Evolutionary conservation across 257 asterid genomes (phyloP).

Genomic region (Petrea volubilis): DNA sequence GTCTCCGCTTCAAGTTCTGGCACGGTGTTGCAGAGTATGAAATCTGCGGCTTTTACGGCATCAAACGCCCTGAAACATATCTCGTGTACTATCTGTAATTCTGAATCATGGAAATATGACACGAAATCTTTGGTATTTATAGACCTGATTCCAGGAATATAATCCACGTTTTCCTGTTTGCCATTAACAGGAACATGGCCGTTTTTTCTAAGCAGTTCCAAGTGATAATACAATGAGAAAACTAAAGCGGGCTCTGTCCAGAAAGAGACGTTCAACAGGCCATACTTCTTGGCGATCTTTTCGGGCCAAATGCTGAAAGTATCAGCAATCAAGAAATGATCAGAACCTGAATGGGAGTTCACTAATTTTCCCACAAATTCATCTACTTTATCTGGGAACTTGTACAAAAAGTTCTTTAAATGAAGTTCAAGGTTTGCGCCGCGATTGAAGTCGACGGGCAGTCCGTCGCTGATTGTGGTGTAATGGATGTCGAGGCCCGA

Average conservation of each 20-base stretch:
- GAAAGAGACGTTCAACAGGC: slow-evolving; percentile 48
- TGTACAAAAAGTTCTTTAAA: slow-evolving; percentile 16
- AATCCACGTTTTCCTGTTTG: slow-evolving; percentile 33
- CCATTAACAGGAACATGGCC: slow-evolving; percentile 48
- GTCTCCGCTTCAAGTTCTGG: slow-evolving; percentile 52
- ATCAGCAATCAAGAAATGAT: slow-evolving; percentile 47
- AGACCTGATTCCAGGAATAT: slow-evolving; percentile 59
- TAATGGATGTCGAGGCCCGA: slow-evolving; percentile 65
- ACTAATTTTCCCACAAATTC: slow-evolving; percentile 32
- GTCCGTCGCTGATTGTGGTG: slow-evolving; percentile 54
- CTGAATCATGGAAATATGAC: slow-evolving; percentile 48
- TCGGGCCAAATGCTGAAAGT: slow-evolving; percentile 46
- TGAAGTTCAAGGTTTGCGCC: slow-evolving; percentile 16
- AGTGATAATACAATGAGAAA: slow-evolving; percentile 46
- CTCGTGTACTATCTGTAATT: slow-evolving; percentile 26
- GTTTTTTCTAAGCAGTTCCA: slow-evolving; percentile 41
- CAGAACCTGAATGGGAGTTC: slow-evolving; percentile 3
- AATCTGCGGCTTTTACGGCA: slow-evolving; percentile 46
- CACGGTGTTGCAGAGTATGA: slow-evolving; percentile 58
- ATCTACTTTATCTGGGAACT: slow-evolving; percentile 47
- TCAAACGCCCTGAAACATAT: slow-evolving; percentile 45
- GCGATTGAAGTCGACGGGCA: slow-evolving; percentile 46
- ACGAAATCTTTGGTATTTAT: slow-evolving; percentile 56
- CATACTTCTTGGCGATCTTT: slow-evolving; percentile 42
- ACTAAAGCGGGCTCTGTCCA: slow-evolving; percentile 68